These are phyloP conservation scores for Brassica napus DNA, from an alignment of 345 rosid genomes.

Conservation along the genomic window Da-Ae NC_063449.1:41161001-41161500, in stretches of 20 bases:
- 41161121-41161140: background rate
- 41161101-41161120: background rate
- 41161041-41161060: background rate
- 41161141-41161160: background rate
- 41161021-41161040: background rate
- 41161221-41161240: constrained; percentile 31
- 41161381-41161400: constrained; percentile 37
- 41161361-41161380: background rate
- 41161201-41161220: constrained; percentile 39
- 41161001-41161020: background rate
- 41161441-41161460: constrained; percentile 46
- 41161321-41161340: constrained; percentile 22
- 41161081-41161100: background rate
- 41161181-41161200: background rate
- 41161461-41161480: constrained; percentile 46
- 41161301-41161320: background rate
- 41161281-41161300: constrained; percentile 42
- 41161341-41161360: background rate
- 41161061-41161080: background rate
- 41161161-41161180: background rate
- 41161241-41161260: constrained; percentile 48
- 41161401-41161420: constrained; percentile 18
- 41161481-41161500: constrained; percentile 22
- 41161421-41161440: constrained; percentile 58
- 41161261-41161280: constrained; percentile 10